phyloP scores from a whole-genome alignment of 495 filamentous ascomycete genomes.

The Xylaria sp. region DNA sequence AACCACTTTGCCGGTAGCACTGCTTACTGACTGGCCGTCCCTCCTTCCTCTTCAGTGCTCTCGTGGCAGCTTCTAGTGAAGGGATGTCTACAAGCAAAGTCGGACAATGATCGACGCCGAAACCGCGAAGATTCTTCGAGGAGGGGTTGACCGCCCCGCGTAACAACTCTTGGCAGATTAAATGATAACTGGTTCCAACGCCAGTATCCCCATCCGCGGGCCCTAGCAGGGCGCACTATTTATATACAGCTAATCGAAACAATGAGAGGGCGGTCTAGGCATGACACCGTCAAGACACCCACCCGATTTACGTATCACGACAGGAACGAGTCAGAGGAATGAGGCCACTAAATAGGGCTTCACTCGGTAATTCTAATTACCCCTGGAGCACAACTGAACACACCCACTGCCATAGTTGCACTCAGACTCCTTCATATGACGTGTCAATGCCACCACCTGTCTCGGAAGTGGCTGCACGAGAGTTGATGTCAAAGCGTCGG shows the following conservation, averaged over 20 bases:
- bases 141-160: background rate
- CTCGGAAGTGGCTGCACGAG: background rate
- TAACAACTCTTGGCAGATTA: background rate
- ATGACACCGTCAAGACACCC: background rate
- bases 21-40: background rate
- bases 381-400: background rate
- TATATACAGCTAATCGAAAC: background rate
- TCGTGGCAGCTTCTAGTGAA: background rate
- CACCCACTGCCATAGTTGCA: background rate
- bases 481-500: background rate
- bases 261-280: background rate
- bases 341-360: background rate
- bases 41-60: background rate
- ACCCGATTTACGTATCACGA: background rate
- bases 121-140: background rate
- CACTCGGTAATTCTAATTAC: background rate
- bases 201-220: background rate
- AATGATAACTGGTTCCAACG: no score
- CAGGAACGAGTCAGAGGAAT: background rate
- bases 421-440: background rate
- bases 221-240: background rate
- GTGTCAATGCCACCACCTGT: background rate
- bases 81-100: background rate
- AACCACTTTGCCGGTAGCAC: background rate
- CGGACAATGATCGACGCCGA: constrained; percentile 6